phyloP scores from a whole-genome alignment of 1,284 basidiomycete species.

The Marasmius tenuissimus region DNA sequence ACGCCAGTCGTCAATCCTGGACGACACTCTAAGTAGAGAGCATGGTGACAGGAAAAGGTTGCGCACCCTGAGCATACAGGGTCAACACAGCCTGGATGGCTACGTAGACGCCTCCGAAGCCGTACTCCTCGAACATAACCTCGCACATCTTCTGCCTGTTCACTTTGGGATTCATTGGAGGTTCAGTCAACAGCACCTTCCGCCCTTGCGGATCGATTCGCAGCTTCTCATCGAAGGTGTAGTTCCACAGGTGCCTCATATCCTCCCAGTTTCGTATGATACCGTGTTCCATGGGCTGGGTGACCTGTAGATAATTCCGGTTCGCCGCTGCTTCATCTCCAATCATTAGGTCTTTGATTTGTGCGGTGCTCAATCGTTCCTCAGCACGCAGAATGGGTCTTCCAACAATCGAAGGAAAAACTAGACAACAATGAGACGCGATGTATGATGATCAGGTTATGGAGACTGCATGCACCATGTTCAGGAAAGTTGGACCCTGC shows the following conservation, averaged over 20 bases:
- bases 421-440: slow-evolving; percentile 36
- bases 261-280: slow-evolving; percentile 99
- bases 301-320: slow-evolving; percentile 94
- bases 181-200: slow-evolving; percentile 96
- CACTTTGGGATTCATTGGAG: slow-evolving; percentile 98
- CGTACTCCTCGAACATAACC: slow-evolving; percentile 99
- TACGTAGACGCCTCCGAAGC: slow-evolving; percentile 94
- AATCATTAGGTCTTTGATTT: slow-evolving; percentile 97
- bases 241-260: slow-evolving; percentile 98
- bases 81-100: slow-evolving; percentile 99
- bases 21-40: slow-evolving; percentile 1
- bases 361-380: slow-evolving; percentile 82
- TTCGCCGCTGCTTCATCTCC: slow-evolving; percentile 95
- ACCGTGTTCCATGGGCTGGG: slow-evolving; percentile 99
- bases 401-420: slow-evolving; percentile 96
- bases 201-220: slow-evolving; percentile 83
- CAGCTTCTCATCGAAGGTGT: slow-evolving; percentile 97
- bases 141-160: slow-evolving; percentile 95
- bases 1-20: slow-evolving; percentile 96
- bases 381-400: slow-evolving; percentile 97
- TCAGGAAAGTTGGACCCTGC: slow-evolving; percentile 99
- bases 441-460: neutral
- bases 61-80: slow-evolving; percentile 93
- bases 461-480: slow-evolving; percentile 62
- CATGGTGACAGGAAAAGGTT: neutral